phyloP scores from a whole-genome alignment of 208 protist species.

The Naegleria fowleri region DNA sequence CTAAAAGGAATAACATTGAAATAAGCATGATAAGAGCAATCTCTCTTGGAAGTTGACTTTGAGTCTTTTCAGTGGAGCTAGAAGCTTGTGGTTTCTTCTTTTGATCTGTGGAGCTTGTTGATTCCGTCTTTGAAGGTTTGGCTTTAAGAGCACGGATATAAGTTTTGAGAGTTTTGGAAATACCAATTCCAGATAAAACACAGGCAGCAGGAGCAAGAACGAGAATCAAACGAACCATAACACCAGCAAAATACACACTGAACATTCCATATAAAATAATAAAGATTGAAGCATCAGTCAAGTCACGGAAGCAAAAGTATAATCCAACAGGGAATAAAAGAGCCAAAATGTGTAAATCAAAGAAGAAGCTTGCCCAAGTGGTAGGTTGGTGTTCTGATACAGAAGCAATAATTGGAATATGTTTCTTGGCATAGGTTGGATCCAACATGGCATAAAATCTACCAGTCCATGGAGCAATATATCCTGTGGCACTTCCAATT shows the following conservation, averaged over 20 bases:
- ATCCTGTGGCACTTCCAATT: constrained; percentile 42
- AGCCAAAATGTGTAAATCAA: constrained; percentile 75
- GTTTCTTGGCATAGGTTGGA: constrained; percentile 77
- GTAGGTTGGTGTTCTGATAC: constrained; percentile 91
- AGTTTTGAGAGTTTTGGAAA: constrained; percentile 44
- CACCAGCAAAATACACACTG: constrained; percentile 76
- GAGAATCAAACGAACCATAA: constrained; percentile 79
- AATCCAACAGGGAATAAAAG: constrained; percentile 76
- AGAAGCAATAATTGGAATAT: constrained; percentile 86
- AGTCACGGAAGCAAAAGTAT: constrained; percentile 69
- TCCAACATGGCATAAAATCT: constrained; percentile 82
- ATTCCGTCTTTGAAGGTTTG: neutral
- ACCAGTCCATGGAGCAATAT: constrained; percentile 71
- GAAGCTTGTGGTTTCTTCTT: constrained; percentile 33
- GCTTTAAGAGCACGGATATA: constrained; percentile 38
- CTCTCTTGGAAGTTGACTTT: neutral
- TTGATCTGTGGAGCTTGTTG: neutral
- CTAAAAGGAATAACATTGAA: constrained; percentile 53
- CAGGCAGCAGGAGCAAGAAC: constrained; percentile 72
- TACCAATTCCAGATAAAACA: constrained; percentile 62
- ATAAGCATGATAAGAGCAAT: constrained; percentile 38
- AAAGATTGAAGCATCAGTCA: constrained; percentile 67
- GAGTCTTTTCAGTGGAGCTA: constrained; percentile 24
- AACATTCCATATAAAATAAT: constrained; percentile 71
- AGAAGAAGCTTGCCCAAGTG: constrained; percentile 82